Evolutionary conservation across 2,329 filamentous ascomycete species (phyloP).

Genomic region (Ascochyta fabae): DNA sequence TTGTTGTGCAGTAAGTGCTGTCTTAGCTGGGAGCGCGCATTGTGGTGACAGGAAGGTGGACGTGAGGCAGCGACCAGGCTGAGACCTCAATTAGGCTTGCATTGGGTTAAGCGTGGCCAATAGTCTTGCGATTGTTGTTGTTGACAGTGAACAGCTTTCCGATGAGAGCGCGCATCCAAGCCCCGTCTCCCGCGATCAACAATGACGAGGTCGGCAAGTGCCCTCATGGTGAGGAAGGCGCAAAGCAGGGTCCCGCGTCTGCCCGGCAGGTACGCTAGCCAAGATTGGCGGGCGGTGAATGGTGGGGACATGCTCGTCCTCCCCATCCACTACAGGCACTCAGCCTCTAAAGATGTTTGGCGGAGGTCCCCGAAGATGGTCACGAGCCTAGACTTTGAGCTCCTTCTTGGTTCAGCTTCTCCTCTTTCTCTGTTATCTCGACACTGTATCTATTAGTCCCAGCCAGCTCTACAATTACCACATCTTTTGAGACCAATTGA

Average conservation of each 20-base stretch:
- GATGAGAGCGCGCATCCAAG: neutral
- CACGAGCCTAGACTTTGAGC: slow-evolving; percentile 40
- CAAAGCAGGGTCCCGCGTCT: slow-evolving; percentile 23
- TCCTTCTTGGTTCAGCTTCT: slow-evolving; percentile 23
- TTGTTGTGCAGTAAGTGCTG: slow-evolving; percentile 13
- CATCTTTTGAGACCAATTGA: slow-evolving; percentile 19
- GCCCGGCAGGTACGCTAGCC: slow-evolving; percentile 24
- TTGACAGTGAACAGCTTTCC: slow-evolving; percentile 16
- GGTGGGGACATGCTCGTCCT: slow-evolving; percentile 18
- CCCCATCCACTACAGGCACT: slow-evolving; percentile 19
- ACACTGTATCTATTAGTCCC: slow-evolving; percentile 22
- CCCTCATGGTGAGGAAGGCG: slow-evolving; percentile 16
- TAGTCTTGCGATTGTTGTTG: neutral
- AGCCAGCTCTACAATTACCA: slow-evolving; percentile 17
- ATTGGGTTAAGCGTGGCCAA: neutral
- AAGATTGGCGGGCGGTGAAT: slow-evolving; percentile 28
- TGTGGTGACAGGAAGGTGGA: slow-evolving; percentile 7
- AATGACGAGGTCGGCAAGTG: slow-evolving; percentile 30
- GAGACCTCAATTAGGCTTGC: neutral
- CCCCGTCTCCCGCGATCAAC: neutral
- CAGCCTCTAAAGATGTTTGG: slow-evolving; percentile 21
- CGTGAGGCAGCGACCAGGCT: slow-evolving; percentile 9
- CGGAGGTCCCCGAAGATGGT: slow-evolving; percentile 41
- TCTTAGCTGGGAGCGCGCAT: slow-evolving; percentile 38
- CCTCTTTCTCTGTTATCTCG: slow-evolving; percentile 29